These are phyloP conservation scores for Paraleonurus japonicus DNA, from an alignment of 257 asterid species.

Conservation along the genomic window DNA sequence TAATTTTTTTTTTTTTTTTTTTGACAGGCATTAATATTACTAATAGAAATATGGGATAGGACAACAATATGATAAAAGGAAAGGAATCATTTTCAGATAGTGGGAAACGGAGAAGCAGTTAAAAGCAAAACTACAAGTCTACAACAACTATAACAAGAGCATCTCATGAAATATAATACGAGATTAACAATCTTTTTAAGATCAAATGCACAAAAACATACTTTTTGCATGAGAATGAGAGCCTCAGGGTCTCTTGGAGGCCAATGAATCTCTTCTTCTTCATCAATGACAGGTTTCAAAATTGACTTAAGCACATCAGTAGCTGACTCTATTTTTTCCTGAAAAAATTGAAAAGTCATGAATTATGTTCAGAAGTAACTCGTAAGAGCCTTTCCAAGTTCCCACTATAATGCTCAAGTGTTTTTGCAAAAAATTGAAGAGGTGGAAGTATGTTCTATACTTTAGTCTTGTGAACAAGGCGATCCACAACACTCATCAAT, in stretches of 20 bases:
- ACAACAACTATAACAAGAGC: neutral
- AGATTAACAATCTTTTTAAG: neutral
- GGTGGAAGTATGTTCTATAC: conserved; percentile 38
- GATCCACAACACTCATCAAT: conserved; percentile 76
- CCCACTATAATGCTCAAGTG: neutral
- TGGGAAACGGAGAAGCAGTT: conserved; percentile 7
- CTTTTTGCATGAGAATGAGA: conserved; percentile 76
- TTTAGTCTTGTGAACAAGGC: conserved; percentile 78
- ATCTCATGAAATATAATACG: neutral
- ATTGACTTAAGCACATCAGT: conserved; percentile 90
- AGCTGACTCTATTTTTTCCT: conserved; percentile 88
- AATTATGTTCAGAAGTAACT: neutral
- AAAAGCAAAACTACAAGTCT: neutral
- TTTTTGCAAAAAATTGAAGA: conserved; percentile 13
- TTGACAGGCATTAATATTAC: too few relatives aligned
- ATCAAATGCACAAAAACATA: conserved; percentile 33
- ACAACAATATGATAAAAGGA: neutral
- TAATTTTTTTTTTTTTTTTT: too few relatives aligned
- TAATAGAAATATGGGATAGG: neutral
- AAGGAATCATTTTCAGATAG: neutral
- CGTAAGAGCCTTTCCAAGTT: conserved; percentile 2
- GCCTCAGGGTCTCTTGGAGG: conserved; percentile 86
- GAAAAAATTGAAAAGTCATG: conserved; percentile 30
- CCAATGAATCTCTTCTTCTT: conserved; percentile 75
- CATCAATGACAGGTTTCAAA: conserved; percentile 65